Base-by-base conservation (phyloP, 768 basidiomycete species). In the Mycena polygramma region DNA sequence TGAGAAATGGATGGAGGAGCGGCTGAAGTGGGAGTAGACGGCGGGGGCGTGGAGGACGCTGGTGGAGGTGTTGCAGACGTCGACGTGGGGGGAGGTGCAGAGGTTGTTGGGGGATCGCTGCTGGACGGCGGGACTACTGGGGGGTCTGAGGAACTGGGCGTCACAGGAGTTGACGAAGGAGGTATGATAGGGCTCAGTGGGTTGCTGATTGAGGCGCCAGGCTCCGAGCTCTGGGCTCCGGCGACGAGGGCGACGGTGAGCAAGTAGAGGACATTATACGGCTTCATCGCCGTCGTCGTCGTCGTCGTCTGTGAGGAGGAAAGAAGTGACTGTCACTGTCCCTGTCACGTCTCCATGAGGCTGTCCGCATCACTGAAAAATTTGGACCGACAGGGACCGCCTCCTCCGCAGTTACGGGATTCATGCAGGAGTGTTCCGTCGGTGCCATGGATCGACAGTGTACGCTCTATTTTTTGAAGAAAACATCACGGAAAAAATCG, bases 51-150 rank as follows among this genome's bases (percentile, higher is more conserved):
- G 30, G 30, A 30, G 30, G 30, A 30, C 3, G 30, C 30, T 5
- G 64, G 15, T 53, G 71, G 64, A 0, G 71, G 20, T 49, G 55
- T 7, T 14, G 69, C 22, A 54, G 72, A 76, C 19, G 75, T 46
- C 19, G 73, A 19, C 14, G 70, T 63, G 41, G 55, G 24, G 26
- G 74, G 13, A 2, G 66, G 35, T 20, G 69, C 30, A 14, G 74
- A 54, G 2, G 24, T 1, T 14, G 15, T 11, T 14, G 26, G 26
- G 9, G 52, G 30, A 30, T 30, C 30, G 30, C 30, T 30, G 30
- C 30, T 30, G 30, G 30, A 3, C 30, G 30, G 30, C 30, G 30
- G 30, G 30, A 30, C 30, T 30, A 30, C 30, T 30, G 30, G 74
- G 58, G 8, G 57, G 65, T 4, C 61, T 63, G 1, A 68, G 48